Evolutionary conservation across 1,284 basidiomycete species (phyloP).

Genomic region (Amylostereum chailletii): DNA sequence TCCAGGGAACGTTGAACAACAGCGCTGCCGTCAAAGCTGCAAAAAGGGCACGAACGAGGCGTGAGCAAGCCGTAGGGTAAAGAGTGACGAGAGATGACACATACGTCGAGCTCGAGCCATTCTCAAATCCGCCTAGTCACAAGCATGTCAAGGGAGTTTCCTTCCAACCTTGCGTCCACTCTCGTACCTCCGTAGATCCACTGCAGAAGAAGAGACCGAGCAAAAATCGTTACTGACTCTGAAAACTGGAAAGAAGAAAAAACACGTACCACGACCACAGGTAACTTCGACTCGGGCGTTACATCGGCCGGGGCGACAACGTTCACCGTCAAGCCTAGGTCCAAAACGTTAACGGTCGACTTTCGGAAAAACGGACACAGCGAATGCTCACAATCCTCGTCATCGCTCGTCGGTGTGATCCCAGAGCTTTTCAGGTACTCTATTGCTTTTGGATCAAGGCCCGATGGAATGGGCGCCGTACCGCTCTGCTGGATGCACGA

Average conservation of each 20-base stretch:
- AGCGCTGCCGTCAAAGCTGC: conserved; percentile 14
- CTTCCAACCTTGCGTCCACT: background rate
- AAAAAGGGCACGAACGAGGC: conserved; percentile 8
- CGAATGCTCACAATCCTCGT: background rate
- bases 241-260: background rate
- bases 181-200: conserved; percentile 19
- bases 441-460: background rate
- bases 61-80: background rate
- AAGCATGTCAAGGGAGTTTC: background rate
- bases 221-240: background rate
- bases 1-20: conserved; percentile 26
- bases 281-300: background rate
- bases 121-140: conserved; percentile 24
- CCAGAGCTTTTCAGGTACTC: background rate
- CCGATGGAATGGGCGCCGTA: background rate
- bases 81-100: background rate
- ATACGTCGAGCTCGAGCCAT: conserved; percentile 12
- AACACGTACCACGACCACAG: background rate
- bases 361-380: background rate
- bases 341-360: background rate
- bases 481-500: conserved; percentile 1
- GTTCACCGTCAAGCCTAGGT: background rate
- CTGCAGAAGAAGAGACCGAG: conserved; percentile 1
- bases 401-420: background rate
- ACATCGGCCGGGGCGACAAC: background rate